Percentiles rank a stretch among this genome's conserved stretches.
These are phyloP conservation scores for Phytophthora macrochlamydospora DNA, from an alignment of 352 stramenopile species.

Conservation along the genomic window DNA sequence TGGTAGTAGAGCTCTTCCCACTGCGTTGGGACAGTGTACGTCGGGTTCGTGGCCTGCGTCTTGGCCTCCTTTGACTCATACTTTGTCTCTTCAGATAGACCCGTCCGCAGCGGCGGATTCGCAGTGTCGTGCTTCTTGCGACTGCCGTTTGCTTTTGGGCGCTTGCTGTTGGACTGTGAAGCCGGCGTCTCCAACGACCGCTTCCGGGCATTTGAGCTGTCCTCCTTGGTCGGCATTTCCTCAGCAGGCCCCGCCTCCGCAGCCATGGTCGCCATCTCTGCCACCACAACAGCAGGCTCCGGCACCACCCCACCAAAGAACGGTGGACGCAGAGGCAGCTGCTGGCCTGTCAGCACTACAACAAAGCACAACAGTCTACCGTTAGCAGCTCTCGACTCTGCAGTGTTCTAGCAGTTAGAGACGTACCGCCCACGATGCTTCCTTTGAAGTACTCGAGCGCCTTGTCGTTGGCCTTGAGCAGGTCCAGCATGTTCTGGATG, in stretches of 20 bases:
- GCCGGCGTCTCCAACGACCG: constrained; percentile 36
- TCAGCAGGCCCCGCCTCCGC: constrained; percentile 2
- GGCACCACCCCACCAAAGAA: constrained; percentile 42
- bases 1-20: constrained; percentile 77
- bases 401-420: no score
- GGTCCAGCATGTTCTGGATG: constrained; percentile 47
- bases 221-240: constrained; percentile 7
- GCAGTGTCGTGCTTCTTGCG: neutral
- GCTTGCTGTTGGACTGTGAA: constrained; percentile 19
- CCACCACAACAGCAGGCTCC: constrained; percentile 27
- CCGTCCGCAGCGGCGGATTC: constrained; percentile 21
- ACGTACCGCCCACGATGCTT: constrained; percentile 58
- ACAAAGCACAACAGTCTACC: neutral
- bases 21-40: constrained; percentile 68
- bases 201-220: constrained; percentile 34
- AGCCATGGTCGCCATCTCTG: constrained; percentile 19
- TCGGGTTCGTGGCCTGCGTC: constrained; percentile 49
- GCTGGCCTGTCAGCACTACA: constrained; percentile 49
- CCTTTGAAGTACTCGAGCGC: constrained; percentile 70
- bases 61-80: constrained; percentile 39
- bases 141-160: constrained; percentile 16
- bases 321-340: constrained; percentile 36
- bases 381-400: neutral
- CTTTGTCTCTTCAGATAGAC: constrained; percentile 23
- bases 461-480: constrained; percentile 48